phyloP scores from a whole-genome alignment of 495 filamentous ascomycete genomes.

The Aspergillus hancockii region DNA sequence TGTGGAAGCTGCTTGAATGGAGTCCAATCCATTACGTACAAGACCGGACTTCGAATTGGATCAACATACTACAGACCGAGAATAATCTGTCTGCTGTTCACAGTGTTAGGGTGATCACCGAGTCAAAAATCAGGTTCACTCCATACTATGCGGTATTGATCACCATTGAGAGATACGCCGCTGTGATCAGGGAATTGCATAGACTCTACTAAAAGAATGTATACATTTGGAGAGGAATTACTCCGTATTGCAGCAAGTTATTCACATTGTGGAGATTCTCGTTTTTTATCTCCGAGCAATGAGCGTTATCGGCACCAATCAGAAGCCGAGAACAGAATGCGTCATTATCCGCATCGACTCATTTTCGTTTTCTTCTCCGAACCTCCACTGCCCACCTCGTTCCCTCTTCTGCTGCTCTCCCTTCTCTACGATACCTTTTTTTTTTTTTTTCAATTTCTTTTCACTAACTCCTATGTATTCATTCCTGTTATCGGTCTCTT shows the following conservation, averaged over 20 bases:
- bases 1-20: background rate
- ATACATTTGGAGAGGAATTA: no score
- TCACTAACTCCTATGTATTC: conserved; percentile 12
- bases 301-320: conserved; percentile 19
- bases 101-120: background rate
- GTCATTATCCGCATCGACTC: conserved; percentile 26
- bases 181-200: background rate
- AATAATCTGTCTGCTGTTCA: background rate
- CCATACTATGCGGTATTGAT: no score
- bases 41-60: background rate
- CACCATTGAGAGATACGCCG: no score
- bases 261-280: conserved; percentile 2
- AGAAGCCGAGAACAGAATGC: conserved; percentile 21
- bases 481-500: conserved; percentile 14
- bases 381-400: conserved; percentile 8
- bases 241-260: background rate
- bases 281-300: conserved; percentile 1
- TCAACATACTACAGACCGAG: background rate
- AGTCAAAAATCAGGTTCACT: no score
- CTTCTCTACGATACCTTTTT: background rate
- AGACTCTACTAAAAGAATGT: background rate
- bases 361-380: conserved; percentile 18
- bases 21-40: background rate
- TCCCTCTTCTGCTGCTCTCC: background rate
- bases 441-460: background rate